Base-by-base conservation (phyloP, 2,329 filamentous ascomycete genomes). In the Dothiorella sarmentorum region DNA sequence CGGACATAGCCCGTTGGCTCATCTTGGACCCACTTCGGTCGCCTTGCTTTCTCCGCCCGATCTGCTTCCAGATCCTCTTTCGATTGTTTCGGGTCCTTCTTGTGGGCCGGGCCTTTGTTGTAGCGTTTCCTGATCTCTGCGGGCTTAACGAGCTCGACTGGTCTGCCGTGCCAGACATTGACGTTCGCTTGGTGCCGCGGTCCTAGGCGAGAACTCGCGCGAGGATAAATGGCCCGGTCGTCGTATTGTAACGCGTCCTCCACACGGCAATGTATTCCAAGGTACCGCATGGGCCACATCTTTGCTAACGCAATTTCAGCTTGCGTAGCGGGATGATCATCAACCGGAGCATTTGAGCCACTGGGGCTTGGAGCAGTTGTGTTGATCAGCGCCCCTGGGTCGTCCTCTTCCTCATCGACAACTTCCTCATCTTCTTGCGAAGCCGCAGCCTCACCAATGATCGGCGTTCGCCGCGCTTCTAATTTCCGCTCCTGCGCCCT, bases 231-330 rank as follows among this genome's bases (percentile, higher is more conserved):
- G 2, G 78, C 78, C 63, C 94, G 87, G 72, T 99, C 94, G 68
- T 99, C 94, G 70, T 96, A 96, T 71, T 99, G 94, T 27, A 99
- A 79, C 0, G 91, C 94, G 76, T 99, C 94, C 73, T 97, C 92
- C 1, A 94, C 89, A 64, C 91, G 89, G 75, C 92, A 97, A 75
- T 99, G 94, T 65, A 96, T 91, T 35, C 94, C 94, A 6, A 99
- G 78, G 72, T 99, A 99, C 61, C 94, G 85, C 78, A 94, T 97
- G 2, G 91, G 92, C 94, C 94, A 99, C 68, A 97, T 84, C 67
- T 91, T 94, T 29, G 93, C 91, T 65, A 97, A 89, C 60, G 94
- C 90, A 60, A 93, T 88, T 71, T 97, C 93, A 69, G 96, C 91
- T 59, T 88, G 84, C 0, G 92, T 97, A 9, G 80, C 83, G 29